Evolutionary conservation across 1,284 basidiomycete species (phyloP), one percentile per base, ranked within the genome.

Genomic region (Schizopora paradoxa): DNA sequence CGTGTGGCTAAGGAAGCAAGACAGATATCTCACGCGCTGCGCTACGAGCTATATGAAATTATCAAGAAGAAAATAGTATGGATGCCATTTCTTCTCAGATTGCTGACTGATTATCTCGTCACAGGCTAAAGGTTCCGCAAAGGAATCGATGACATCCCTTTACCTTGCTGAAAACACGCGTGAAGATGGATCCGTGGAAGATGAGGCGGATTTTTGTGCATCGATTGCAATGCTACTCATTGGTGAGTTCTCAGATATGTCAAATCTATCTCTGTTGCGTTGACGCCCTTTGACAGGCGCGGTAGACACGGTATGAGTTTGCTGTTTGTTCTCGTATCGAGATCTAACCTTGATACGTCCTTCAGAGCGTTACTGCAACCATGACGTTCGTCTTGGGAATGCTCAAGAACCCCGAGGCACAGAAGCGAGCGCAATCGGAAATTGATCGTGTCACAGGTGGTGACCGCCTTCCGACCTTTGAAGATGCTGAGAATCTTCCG

Each of bases 401-500:
- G 43, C 14, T 32, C 23, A 21, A 14, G 10, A 21, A 13, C 10
- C 43, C 43, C 6, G 36, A 45, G 3, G 34, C 21, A 2, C 39
- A 45, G 25, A n/a, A 8, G 10, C n/a, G 25, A 39, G 39, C 56
- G 6, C 61, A 60, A 33, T 34, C 23, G 2, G 61, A 62, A 38
- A 46, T 62, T 14, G 59, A 62, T 38, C 10, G 18, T 4, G 49
- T 61, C 2, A 56, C 58, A 4, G 48, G 45, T 7, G 28, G 32
- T 1, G 46, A 54, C 6, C 51, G 54, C 14, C 41, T 61, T 7
- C 61, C 61, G 4, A 49, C 42, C 4, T 60, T 61, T 14, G 48
- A 47, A 3, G 61, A 62, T 26, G 13, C 51, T 2, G 46, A 48
- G 6, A 28, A 32, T 4, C 39, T 61, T 6, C 58, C 59, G n/a